These are phyloP conservation scores for Astrocystis sublimbata DNA, from an alignment of 495 filamentous ascomycete species.

Conservation along the genomic window DNA sequence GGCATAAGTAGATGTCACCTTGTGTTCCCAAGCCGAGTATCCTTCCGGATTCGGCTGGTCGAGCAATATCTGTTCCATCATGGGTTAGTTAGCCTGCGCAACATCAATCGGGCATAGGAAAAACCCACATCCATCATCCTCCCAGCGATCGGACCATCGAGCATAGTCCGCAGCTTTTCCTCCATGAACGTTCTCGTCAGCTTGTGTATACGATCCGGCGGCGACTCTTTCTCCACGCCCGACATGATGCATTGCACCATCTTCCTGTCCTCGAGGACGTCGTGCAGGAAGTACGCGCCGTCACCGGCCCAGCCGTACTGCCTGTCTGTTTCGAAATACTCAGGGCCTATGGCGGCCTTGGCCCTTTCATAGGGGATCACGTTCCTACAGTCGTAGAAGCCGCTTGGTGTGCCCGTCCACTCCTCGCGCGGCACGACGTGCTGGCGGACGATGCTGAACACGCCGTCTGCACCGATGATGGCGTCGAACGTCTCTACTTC, in stretches of 20 bases:
- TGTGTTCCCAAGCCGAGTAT: slow-evolving; percentile 25
- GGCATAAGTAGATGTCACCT: slow-evolving; percentile 15
- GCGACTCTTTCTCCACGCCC: slow-evolving; percentile 2
- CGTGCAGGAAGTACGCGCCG: slow-evolving; percentile 27
- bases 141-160: slow-evolving; percentile 16
- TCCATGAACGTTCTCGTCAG: background rate
- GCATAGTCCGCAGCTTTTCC: slow-evolving; percentile 5
- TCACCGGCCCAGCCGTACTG: slow-evolving; percentile 29
- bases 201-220: slow-evolving; percentile 8
- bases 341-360: slow-evolving; percentile 15
- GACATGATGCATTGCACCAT: slow-evolving; percentile 23
- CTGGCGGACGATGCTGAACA: slow-evolving; percentile 25
- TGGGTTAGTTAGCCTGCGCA: background rate
- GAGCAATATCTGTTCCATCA: slow-evolving; percentile 3
- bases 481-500: slow-evolving; percentile 19
- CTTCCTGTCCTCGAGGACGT: slow-evolving; percentile 16
- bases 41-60: slow-evolving; percentile 10
- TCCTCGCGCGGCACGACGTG: slow-evolving; percentile 16
- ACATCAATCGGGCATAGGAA: too few relatives aligned
- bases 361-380: slow-evolving; percentile 23
- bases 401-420: slow-evolving; percentile 14
- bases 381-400: slow-evolving; percentile 25
- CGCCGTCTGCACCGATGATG: slow-evolving; percentile 34
- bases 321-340: slow-evolving; percentile 19
- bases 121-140: slow-evolving; percentile 21